Evolutionary conservation across 2,329 filamentous ascomycete species (phyloP), one percentile per base, ranked within the genome.

Genomic region (Thielaviopsis cerberus): DNA sequence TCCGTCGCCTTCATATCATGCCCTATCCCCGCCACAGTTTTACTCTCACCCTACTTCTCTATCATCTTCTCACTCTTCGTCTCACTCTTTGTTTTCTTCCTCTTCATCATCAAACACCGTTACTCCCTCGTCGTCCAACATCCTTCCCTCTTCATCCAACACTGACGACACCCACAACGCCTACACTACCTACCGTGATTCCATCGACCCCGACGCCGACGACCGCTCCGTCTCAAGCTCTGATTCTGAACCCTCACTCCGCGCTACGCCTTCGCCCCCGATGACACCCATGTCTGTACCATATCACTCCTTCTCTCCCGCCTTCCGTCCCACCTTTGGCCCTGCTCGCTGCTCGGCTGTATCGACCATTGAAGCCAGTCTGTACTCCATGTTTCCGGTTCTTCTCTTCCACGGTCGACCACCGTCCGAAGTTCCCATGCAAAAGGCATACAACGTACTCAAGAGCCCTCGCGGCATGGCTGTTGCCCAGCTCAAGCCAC

Each of bases 371-470:
- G 56, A 61, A 26, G 45, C 56, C 25, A 22, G 25, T 23, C 22
- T 61, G 5, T 53, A 56, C 41, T 57, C 57, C 26, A 61, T 61
- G 57, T 61, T 61, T 25, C 59, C 59, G 17, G 54, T 57, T 5
- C 54, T 61, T 6, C 54, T 59, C 5, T 59, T 54, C 54, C 57
- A 61, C 25, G 59, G 59, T 24, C 53, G 50, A 1, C 53, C 59
- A 8, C 59, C 58, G 1, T 10, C 53, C 2, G 56, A 61, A 5
- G 22, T 37, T 11, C 34, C 56, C 11, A 23, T 58, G n/a, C 66
- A 66, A 11, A 65, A 70, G 45, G 67, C 72, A 17, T 78, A 73
- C 64, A 74, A 70, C 62, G 64, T 79, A 45, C 71, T 71, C 54
- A 65, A 66, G 17, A 70, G 71, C 15, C 65, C 68, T 1, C 62